Conservation (phyloP, 148 eudicot genomes). For the Heliamphora exappendiculata region DNA sequence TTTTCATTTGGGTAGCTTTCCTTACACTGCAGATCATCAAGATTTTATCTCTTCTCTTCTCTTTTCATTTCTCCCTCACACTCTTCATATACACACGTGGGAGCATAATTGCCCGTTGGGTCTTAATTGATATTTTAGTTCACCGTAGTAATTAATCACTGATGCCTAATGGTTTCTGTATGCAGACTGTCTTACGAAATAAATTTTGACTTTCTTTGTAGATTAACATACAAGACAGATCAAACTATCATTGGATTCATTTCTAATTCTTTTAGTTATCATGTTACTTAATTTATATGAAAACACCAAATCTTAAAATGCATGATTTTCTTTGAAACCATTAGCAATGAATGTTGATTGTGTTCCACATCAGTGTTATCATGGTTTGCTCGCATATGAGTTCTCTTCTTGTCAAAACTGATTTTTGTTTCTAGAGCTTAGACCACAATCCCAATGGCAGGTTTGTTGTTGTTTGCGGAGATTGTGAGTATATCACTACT, state of each 20-base stretch:
- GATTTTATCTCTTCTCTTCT: slow-evolving; percentile 26
- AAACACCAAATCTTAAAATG: neutral
- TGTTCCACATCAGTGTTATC: neutral
- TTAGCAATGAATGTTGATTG: neutral
- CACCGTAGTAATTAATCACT: too few relatives aligned
- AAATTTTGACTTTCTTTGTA: neutral
- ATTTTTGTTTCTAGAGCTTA: slow-evolving; percentile 46
- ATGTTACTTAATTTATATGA: neutral
- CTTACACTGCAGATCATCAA: slow-evolving; percentile 65
- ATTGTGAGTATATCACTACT: slow-evolving; percentile 88
- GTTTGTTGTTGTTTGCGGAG: slow-evolving; percentile 97
- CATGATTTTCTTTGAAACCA: neutral
- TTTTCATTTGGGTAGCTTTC: slow-evolving; percentile 71
- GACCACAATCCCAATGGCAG: slow-evolving; percentile 98
- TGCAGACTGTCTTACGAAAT: neutral
- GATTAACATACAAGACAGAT: neutral
- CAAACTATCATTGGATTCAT: neutral
- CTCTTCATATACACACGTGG: neutral
- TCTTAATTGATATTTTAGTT: too few relatives aligned
- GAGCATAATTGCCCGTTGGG: too few relatives aligned
- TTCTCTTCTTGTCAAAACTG: neutral
- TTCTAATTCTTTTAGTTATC: neutral
- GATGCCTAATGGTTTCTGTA: too few relatives aligned
- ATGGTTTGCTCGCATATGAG: neutral
- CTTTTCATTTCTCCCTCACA: neutral